Conservation (phyloP, 75 land plant species). For the Larix kaempferi region DNA sequence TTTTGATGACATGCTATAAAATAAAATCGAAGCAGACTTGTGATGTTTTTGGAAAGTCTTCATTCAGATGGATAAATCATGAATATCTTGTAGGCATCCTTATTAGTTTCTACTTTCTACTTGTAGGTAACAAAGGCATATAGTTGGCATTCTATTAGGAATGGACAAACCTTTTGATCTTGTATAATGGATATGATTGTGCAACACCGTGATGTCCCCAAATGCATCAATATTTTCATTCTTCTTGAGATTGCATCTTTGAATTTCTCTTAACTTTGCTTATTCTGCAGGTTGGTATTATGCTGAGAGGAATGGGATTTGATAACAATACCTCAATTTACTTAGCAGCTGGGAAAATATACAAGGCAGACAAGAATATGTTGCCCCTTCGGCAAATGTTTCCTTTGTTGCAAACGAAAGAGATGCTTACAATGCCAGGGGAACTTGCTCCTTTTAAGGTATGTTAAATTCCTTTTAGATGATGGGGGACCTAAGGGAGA, state of each 20-base stretch:
- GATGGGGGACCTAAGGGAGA: no score
- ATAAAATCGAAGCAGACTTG: background rate
- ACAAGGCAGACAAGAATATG: constrained; percentile 85
- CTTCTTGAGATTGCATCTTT: background rate
- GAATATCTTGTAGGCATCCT: background rate
- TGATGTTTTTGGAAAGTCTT: background rate
- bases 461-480: background rate
- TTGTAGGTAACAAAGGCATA: background rate
- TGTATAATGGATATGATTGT: background rate
- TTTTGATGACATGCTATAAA: background rate
- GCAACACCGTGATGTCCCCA: background rate
- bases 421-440: constrained; percentile 65
- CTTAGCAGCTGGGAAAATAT: constrained; percentile 92
- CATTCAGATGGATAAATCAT: background rate
- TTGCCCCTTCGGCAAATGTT: constrained; percentile 83
- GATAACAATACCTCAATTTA: constrained; percentile 75
- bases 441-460: constrained; percentile 90
- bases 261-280: background rate
- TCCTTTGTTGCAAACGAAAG: constrained; percentile 86
- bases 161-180: background rate
- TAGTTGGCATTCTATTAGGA: background rate
- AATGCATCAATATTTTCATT: no score
- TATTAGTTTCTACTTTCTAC: background rate
- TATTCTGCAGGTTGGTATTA: constrained; percentile 91
- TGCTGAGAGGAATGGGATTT: constrained; percentile 97